phyloP scores from a whole-genome alignment of 208 protist genomes.

The Crithidia fasciculata region DNA sequence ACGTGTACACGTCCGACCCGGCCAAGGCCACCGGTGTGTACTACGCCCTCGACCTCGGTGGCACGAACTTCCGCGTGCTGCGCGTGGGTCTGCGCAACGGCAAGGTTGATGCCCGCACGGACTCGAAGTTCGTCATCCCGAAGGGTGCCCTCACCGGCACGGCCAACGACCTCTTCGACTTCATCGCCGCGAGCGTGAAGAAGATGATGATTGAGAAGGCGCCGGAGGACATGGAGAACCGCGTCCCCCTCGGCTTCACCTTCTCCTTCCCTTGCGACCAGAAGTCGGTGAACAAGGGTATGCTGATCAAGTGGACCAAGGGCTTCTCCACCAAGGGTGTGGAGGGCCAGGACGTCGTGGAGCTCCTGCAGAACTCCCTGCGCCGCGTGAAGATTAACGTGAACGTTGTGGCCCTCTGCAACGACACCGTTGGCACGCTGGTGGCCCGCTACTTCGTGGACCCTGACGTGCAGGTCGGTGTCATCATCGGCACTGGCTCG shows the following conservation, averaged over 20 bases:
- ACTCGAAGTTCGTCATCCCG: conserved; percentile 71
- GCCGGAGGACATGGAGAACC: conserved; percentile 64
- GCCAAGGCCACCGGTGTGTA: conserved; percentile 67
- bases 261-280: conserved; percentile 93
- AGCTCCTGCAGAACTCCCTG: conserved; percentile 83
- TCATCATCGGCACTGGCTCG: conserved; percentile 91
- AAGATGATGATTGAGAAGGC: conserved; percentile 61
- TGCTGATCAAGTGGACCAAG: conserved; percentile 93
- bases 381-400: conserved; percentile 66
- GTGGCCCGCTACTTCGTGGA: conserved; percentile 80
- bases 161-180: conserved; percentile 82
- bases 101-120: conserved; percentile 44
- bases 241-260: conserved; percentile 89
- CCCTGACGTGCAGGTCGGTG: conserved; percentile 66
- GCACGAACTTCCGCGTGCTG: conserved; percentile 91
- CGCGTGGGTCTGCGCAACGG: conserved; percentile 62
- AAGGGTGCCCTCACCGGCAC: conserved; percentile 49
- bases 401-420: conserved; percentile 87
- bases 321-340: conserved; percentile 89
- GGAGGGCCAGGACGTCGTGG: conserved; percentile 88
- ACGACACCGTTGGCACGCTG: conserved; percentile 93
- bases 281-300: conserved; percentile 70
- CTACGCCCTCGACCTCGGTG: conserved; percentile 92
- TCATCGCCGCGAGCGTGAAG: conserved; percentile 84
- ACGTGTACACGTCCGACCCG: conserved; percentile 74